Base-by-base conservation (phyloP, 2,329 filamentous ascomycete species). In the Apiospora rasikravindrae region DNA sequence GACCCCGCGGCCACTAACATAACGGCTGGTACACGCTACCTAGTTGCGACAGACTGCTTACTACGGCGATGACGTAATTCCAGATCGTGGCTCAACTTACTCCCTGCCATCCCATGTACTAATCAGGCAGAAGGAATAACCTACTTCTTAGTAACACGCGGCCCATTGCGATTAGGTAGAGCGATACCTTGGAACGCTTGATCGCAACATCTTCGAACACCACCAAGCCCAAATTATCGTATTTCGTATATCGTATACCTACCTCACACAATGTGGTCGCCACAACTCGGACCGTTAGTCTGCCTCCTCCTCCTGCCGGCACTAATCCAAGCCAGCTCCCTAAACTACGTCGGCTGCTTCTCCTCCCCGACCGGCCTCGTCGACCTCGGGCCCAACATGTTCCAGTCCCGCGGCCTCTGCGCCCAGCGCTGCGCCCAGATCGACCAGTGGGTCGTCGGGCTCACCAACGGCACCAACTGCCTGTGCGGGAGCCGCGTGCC, bases 381-480 rank as follows among this genome's bases (percentile, higher is more conserved):
- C 16, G 67, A 68, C 47, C 40, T 71, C 14, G 29, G 16, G 13
- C 68, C 57, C 26, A 13, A 42, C 61, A 47, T 61, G 8, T 77
- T 42, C 47, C 74, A 76, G 44, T 73, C 74, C 2, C 13, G 71
- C 19, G 76, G 75, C 19, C 16, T 42, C 2, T 77, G 76, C 24
- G 13, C 11, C 19, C 0, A 7, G 2, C 67, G 4, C 10, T 77
- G 75, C 51, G 2, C 1, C 5, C 5, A 4, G n/a, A 33, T 45
- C 11, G n/a, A 69, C 24, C 47, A 69, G 1, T 71, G 72, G 26
- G 71, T 75, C 11, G 22, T 73, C 1, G 75, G 68, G 11, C 33
- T 76, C 22, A 71, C 73, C 19, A 78, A 78, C 29, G 69, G 72
- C 11, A 75, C 73, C 16, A 61, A 70, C 22, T 78, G 77, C 67